phyloP scores from a whole-genome alignment of 352 stramenopile species.

The Phytophthora capsici region DNA sequence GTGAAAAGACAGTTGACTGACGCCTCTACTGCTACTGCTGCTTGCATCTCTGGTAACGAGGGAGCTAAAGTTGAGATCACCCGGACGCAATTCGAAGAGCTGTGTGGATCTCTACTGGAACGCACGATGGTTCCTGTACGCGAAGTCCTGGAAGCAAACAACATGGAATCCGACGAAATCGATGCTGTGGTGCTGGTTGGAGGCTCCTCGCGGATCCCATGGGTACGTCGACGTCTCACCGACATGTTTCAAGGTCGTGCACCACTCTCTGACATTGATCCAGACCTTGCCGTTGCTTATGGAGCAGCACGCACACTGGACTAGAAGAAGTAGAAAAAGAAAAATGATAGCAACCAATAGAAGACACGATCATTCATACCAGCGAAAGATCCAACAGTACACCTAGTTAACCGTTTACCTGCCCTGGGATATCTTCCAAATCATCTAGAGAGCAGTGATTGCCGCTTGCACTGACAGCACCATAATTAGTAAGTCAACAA shows the following conservation, averaged over 20 bases:
- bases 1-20: slow-evolving; percentile 63
- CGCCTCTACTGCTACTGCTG: slow-evolving; percentile 24
- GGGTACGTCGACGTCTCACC: slow-evolving; percentile 52
- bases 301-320: slow-evolving; percentile 64
- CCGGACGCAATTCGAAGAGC: slow-evolving; percentile 51
- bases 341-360: slow-evolving; percentile 12
- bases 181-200: slow-evolving; percentile 68
- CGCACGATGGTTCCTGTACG: slow-evolving; percentile 62
- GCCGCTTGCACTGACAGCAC: slow-evolving; percentile 31
- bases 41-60: slow-evolving; percentile 40
- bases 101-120: slow-evolving; percentile 55
- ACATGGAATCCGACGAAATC: slow-evolving; percentile 60
- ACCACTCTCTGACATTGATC: slow-evolving; percentile 66
- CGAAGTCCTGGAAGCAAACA: slow-evolving; percentile 60
- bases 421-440: background rate
- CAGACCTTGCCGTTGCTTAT: slow-evolving; percentile 71
- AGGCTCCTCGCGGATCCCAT: slow-evolving; percentile 63
- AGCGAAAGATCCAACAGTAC: background rate
- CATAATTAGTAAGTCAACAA: slow-evolving; percentile 1
- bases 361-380: slow-evolving; percentile 15
- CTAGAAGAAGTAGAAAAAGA: slow-evolving; percentile 25
- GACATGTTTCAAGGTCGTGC: slow-evolving; percentile 53
- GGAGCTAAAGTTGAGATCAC: slow-evolving; percentile 43
- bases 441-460: slow-evolving; percentile 40
- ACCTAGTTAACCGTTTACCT: background rate